Conservation (phyloP, 768 basidiomycete species). For the Pisolithus tinctorius region DNA sequence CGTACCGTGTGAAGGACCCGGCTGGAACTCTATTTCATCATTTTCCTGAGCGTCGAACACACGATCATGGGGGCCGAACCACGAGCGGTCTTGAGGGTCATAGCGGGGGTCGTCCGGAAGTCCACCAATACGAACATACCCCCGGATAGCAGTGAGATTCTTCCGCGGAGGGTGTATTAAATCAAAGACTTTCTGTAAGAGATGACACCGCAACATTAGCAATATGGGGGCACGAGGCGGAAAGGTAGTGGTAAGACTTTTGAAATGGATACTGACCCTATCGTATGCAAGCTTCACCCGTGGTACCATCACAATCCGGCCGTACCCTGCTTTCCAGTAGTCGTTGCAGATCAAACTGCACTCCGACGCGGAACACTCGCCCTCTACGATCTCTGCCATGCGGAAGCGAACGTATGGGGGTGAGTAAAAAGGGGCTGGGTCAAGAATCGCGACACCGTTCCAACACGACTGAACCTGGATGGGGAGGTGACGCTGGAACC, state of each 20-base stretch:
- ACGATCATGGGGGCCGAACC: slow-evolving; percentile 97
- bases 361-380: slow-evolving; percentile 92
- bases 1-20: slow-evolving; percentile 85
- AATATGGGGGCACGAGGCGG: background rate
- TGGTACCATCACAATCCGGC: slow-evolving; percentile 96
- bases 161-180: slow-evolving; percentile 87
- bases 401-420: slow-evolving; percentile 90
- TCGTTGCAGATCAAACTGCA: slow-evolving; percentile 98
- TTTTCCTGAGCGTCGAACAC: slow-evolving; percentile 87
- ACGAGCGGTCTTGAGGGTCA: slow-evolving; percentile 94
- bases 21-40: slow-evolving; percentile 64
- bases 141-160: slow-evolving; percentile 94
- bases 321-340: slow-evolving; percentile 95
- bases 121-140: slow-evolving; percentile 92
- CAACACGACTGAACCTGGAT: slow-evolving; percentile 97
- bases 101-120: slow-evolving; percentile 93
- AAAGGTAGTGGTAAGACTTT: background rate
- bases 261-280: slow-evolving; percentile 41
- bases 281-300: slow-evolving; percentile 96
- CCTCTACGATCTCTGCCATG: slow-evolving; percentile 85
- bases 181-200: slow-evolving; percentile 79
- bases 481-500: slow-evolving; percentile 90
- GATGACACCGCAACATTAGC: background rate
- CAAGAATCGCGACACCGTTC: slow-evolving; percentile 96
- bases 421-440: slow-evolving; percentile 91